phyloP scores from a whole-genome alignment of 108 stramenopile species.

The Bacterosira constricta region DNA sequence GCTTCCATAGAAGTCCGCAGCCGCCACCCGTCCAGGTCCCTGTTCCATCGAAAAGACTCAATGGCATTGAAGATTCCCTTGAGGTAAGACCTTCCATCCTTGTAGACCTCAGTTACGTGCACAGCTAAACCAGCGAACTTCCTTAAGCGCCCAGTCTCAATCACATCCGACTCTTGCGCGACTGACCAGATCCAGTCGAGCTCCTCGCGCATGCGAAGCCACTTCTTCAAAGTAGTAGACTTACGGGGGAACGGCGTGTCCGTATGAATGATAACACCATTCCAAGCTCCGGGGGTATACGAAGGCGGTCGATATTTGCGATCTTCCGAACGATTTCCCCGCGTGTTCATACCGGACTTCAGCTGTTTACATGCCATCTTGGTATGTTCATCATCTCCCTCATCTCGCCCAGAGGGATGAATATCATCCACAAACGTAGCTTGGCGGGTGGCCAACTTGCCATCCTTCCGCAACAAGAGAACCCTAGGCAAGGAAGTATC shows the following conservation, averaged over 20 bases:
- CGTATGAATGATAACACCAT: background rate
- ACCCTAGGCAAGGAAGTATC: conserved; percentile 50
- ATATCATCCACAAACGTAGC: conserved; percentile 42
- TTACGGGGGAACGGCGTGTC: background rate
- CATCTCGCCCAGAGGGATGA: background rate
- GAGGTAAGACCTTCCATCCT: conserved; percentile 6
- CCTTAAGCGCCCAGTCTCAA: too few species aligned
- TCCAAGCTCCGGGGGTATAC: conserved; percentile 6
- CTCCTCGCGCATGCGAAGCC: background rate
- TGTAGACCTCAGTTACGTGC: conserved; percentile 8
- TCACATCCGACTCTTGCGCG: too few species aligned
- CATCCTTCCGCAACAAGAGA: conserved; percentile 23
- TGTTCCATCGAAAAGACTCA: conserved; percentile 4
- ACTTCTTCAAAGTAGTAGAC: background rate
- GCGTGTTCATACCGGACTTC: conserved; percentile 6
- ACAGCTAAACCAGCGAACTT: conserved; percentile 11
- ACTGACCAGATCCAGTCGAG: background rate
- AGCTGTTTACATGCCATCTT: background rate
- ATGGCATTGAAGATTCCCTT: conserved; percentile 25
- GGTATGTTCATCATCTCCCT: background rate
- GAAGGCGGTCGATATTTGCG: conserved; percentile 9
- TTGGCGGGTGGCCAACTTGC: conserved; percentile 29
- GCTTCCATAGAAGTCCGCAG: background rate
- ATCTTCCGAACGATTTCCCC: conserved; percentile 1
- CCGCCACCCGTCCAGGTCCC: conserved; percentile 23